Percentiles rank a stretch among this genome's conserved stretches.
Conservation (phyloP, 2,329 filamentous ascomycete genomes). For the Sclerotinia trifoliorum region DNA sequence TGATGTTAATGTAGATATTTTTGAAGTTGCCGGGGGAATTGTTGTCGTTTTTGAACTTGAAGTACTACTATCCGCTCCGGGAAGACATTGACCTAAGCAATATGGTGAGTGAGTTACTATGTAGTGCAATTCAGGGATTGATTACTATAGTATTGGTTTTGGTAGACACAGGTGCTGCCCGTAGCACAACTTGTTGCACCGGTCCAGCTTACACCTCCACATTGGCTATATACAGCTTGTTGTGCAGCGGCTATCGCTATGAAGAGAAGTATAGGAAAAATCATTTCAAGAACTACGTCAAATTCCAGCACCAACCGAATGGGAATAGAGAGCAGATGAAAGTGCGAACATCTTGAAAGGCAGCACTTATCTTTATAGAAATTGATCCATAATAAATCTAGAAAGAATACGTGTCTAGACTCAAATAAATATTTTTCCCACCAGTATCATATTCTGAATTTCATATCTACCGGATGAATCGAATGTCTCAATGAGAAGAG, state of each 20-base stretch:
- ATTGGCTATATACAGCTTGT: conserved; percentile 28
- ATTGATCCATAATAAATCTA: background rate
- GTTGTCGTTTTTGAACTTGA: background rate
- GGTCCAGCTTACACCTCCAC: conserved; percentile 29
- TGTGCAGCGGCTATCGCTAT: background rate
- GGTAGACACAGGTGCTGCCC: conserved; percentile 25
- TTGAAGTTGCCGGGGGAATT: background rate
- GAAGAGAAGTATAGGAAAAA: background rate
- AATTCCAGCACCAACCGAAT: too few relatives aligned
- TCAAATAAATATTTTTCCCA: background rate
- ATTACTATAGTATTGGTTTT: conserved; percentile 25
- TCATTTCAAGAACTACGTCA: background rate
- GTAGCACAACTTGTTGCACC: conserved; percentile 27
- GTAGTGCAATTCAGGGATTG: too few relatives aligned
- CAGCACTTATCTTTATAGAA: background rate
- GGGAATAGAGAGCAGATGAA: background rate
- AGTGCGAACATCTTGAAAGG: background rate
- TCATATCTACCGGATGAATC: background rate
- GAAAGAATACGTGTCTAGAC: background rate
- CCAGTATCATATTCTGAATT: background rate
- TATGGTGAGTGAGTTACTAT: background rate
- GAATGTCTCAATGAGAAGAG: background rate
- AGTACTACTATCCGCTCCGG: background rate
- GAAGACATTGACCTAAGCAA: conserved; percentile 12
- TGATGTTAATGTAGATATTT: conserved; percentile 1